Evolutionary conservation across 139 green algal genomes (phyloP).

Genomic region (Closterium sp.): DNA sequence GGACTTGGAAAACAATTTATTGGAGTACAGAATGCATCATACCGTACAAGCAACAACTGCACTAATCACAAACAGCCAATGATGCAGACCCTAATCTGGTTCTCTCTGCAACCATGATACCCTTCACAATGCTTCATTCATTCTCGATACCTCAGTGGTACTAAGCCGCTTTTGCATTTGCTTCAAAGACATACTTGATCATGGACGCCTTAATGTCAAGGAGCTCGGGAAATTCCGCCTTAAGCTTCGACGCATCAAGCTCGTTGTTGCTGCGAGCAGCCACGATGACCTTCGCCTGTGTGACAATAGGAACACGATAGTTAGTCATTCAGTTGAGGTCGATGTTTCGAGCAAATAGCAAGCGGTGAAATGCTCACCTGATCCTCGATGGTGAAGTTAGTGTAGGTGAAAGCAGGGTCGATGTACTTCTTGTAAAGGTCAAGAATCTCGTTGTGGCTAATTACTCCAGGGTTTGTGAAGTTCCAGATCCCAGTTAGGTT

Average conservation of each 20-base stretch:
- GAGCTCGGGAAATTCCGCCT: constrained; percentile 85
- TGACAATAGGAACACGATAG: not conserved
- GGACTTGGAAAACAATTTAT: too few species aligned
- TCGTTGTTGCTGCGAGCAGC: constrained; percentile 97
- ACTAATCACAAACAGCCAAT: too few species aligned
- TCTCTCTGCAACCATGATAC: not conserved
- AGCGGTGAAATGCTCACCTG: constrained; percentile 22
- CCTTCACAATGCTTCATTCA: not conserved
- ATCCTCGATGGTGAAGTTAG: constrained; percentile 52
- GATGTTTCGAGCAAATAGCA: not conserved
- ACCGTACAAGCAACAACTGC: not conserved
- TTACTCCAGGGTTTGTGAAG: constrained; percentile 94
- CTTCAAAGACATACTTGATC: constrained; percentile 87
- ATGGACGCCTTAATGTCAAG: constrained; percentile 84
- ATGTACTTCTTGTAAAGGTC: constrained; percentile 95
- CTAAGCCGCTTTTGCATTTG: constrained; percentile 22
- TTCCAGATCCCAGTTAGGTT: constrained; percentile 89
- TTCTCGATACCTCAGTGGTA: too few species aligned
- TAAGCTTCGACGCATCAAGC: constrained; percentile 79
- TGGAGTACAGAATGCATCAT: too few species aligned
- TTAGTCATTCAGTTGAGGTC: not conserved
- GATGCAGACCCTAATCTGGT: not conserved
- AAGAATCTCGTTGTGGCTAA: constrained; percentile 97
- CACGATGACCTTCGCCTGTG: constrained; percentile 96
- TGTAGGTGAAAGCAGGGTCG: constrained; percentile 89